Evolutionary conservation across 352 stramenopile genomes (phyloP).

Genomic region (Phytophthora parvispora): DNA sequence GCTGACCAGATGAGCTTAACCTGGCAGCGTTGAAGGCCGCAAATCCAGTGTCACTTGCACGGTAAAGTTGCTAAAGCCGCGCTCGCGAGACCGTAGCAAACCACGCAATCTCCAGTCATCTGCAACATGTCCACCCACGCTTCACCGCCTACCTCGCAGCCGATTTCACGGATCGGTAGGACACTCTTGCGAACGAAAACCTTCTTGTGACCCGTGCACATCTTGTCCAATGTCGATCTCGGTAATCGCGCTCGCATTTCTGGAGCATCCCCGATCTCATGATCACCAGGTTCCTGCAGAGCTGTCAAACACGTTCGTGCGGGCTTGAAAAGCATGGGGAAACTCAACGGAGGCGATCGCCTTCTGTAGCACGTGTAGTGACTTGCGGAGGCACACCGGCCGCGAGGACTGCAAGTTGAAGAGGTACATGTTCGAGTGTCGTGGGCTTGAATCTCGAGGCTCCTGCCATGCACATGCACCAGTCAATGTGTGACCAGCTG

Average conservation of each 20-base stretch:
- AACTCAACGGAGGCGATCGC: background rate
- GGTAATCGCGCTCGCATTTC: background rate
- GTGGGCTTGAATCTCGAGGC: background rate
- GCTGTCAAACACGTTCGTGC: background rate
- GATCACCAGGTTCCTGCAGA: background rate
- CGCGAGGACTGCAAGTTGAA: background rate
- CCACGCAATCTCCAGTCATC: background rate
- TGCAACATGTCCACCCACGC: background rate
- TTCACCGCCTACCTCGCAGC: background rate
- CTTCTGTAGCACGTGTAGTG: background rate
- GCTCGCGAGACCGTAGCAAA: too few species aligned
- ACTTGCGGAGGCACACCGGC: background rate
- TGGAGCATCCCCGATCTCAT: constrained; percentile 1
- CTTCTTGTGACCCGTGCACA: background rate
- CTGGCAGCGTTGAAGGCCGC: background rate
- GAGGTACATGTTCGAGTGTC: background rate
- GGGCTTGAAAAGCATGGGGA: background rate
- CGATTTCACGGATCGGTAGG: background rate
- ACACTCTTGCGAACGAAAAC: background rate
- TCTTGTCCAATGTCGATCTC: constrained; percentile 1
- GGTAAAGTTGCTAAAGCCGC: background rate
- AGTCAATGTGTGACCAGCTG: background rate
- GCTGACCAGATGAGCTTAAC: constrained; percentile 1
- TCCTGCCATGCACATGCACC: background rate
- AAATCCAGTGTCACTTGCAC: background rate